These are phyloP conservation scores for Gossypium thurberi DNA, from an alignment of 345 rosid species.

Conservation along the genomic window DNA sequence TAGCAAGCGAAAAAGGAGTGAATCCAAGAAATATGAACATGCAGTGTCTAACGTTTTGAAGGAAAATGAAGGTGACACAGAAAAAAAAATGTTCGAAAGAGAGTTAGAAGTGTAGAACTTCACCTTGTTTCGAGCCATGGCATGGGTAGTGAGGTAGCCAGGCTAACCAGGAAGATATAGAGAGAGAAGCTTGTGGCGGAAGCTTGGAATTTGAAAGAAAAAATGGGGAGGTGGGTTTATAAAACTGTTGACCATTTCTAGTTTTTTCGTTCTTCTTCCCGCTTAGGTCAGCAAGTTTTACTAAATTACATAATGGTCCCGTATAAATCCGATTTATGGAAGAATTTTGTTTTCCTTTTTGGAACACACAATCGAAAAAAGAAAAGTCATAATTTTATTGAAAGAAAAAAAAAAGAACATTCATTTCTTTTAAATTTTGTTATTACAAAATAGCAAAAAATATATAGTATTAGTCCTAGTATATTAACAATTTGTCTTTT, in stretches of 20 bases:
- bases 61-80: not conserved
- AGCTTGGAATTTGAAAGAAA: slow-evolving; percentile 8
- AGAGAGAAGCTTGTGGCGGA: slow-evolving; percentile 23
- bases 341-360: not conserved
- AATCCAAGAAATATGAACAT: not conserved
- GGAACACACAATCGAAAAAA: too few relatives aligned
- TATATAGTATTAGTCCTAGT: too few relatives aligned
- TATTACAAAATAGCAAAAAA: too few relatives aligned
- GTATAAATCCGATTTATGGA: not conserved
- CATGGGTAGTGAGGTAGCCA: not conserved
- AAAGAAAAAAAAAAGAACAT: too few relatives aligned
- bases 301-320: not conserved
- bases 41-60: not conserved
- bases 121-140: slow-evolving; percentile 82
- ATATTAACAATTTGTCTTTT: too few relatives aligned
- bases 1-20: not conserved
- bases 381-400: too few relatives aligned
- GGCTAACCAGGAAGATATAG: not conserved
- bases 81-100: not conserved
- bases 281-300: slow-evolving; percentile 11
- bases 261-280: slow-evolving; percentile 10
- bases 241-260: not conserved
- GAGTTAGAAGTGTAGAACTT: not conserved
- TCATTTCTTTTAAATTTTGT: too few relatives aligned
- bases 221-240: not conserved